A percentile compares a stretch with the other conserved stretches of the same genome.
Evolutionary conservation across 129 eudicot species (phyloP).

Genomic region (Heracleum sosnowskyi): DNA sequence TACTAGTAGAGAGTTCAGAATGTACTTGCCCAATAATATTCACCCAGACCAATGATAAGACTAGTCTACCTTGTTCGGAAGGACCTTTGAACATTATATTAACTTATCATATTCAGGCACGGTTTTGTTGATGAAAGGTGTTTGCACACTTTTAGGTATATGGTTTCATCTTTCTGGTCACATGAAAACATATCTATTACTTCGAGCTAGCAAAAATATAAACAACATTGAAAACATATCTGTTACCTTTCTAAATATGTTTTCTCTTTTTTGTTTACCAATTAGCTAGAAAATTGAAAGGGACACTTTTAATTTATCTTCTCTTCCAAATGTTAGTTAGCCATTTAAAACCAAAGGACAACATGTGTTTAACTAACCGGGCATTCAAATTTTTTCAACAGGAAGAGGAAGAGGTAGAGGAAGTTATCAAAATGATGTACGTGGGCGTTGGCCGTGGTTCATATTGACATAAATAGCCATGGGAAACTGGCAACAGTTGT

Average conservation of each 20-base stretch:
- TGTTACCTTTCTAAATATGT: not conserved
- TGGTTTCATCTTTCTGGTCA: not conserved
- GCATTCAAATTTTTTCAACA: conserved; percentile 25
- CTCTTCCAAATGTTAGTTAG: not conserved
- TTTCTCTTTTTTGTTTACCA: too few relatives aligned
- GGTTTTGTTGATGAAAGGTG: too few relatives aligned
- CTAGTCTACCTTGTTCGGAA: too few relatives aligned
- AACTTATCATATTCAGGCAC: too few relatives aligned
- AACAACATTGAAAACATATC: not conserved
- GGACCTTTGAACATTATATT: not conserved
- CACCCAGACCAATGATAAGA: too few relatives aligned
- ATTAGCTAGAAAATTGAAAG: not conserved
- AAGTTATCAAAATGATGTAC: conserved; percentile 29
- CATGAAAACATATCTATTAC: not conserved
- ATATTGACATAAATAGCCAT: not conserved
- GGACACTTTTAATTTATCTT: too few relatives aligned
- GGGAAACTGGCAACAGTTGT: not conserved
- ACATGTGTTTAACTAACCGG: not conserved
- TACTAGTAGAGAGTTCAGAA: not conserved
- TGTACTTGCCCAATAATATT: not conserved
- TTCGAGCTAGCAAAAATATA: not conserved
- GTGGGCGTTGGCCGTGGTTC: conserved; percentile 50
- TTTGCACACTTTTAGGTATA: not conserved
- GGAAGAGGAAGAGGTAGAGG: conserved; percentile 89
- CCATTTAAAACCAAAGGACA: not conserved